Conservation (phyloP, 2,329 filamentous ascomycete genomes). For the Colletotrichum sidae region DNA sequence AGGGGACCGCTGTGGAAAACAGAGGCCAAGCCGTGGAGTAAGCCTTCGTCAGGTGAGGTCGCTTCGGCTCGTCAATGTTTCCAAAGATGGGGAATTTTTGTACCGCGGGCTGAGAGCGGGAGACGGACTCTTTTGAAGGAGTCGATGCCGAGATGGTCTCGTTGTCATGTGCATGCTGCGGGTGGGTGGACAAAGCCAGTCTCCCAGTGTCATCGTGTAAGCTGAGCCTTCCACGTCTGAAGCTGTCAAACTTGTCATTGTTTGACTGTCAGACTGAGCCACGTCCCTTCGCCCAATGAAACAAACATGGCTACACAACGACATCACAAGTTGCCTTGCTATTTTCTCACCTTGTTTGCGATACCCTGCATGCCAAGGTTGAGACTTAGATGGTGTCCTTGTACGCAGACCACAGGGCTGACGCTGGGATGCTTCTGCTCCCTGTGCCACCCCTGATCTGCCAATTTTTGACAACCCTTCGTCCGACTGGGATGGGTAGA, state of each 20-base stretch:
- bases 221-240: constrained; percentile 8
- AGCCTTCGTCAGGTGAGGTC: constrained; percentile 19
- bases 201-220: not conserved
- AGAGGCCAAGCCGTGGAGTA: constrained; percentile 10
- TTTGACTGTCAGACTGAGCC: constrained; percentile 22
- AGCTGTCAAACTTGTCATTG: constrained; percentile 5
- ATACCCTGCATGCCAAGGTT: not conserved
- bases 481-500: not conserved
- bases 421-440: constrained; percentile 15
- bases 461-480: not conserved
- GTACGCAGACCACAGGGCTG: constrained; percentile 6
- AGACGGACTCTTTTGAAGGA: not conserved
- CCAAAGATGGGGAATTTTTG: not conserved
- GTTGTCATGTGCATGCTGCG: not conserved
- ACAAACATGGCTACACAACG: not conserved
- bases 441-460: constrained; percentile 10
- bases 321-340: not conserved
- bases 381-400: not conserved
- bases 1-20: constrained; percentile 15
- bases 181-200: constrained; percentile 3
- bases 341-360: constrained; percentile 6
- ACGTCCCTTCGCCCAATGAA: constrained; percentile 15
- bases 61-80: not conserved
- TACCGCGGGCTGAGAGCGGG: constrained; percentile 4
- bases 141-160: not conserved